Percentiles rank a stretch among this genome's conserved stretches.
Evolutionary conservation across 345 rosid genomes (phyloP).

Genomic region (Kernera saxatilis): DNA sequence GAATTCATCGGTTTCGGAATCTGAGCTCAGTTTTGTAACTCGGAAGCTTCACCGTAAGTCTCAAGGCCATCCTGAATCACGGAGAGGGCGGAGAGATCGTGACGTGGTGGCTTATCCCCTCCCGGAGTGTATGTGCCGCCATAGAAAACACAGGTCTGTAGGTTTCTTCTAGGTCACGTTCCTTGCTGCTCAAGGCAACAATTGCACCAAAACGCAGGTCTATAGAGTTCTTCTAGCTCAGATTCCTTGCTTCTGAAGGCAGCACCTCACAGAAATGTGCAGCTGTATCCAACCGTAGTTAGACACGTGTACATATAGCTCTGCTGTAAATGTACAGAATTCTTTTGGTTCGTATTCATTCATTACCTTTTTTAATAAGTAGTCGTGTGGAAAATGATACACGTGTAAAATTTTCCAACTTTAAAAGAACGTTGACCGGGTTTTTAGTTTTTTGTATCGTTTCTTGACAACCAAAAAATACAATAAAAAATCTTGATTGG

Average conservation of each 20-base stretch:
- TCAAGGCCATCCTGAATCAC: slow-evolving; percentile 53
- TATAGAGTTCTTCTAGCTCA: background rate
- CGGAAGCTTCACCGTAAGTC: slow-evolving; percentile 54
- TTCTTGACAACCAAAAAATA: background rate
- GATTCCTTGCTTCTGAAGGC: background rate
- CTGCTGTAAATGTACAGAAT: background rate
- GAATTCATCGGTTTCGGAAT: slow-evolving; percentile 41
- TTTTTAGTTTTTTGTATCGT: background rate
- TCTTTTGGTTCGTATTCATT: background rate
- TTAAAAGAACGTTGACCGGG: background rate
- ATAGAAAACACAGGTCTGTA: slow-evolving; percentile 20
- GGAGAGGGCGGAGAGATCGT: slow-evolving; percentile 45
- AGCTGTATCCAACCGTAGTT: background rate
- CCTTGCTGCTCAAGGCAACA: background rate
- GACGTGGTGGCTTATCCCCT: slow-evolving; percentile 68
- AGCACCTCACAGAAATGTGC: background rate
- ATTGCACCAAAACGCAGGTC: background rate
- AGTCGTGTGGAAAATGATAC: background rate
- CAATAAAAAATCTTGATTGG: background rate
- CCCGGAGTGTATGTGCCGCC: slow-evolving; percentile 71
- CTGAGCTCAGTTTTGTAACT: slow-evolving; percentile 42
- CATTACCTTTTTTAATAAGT: background rate
- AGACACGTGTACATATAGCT: slow-evolving; percentile 7
- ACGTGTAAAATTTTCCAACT: background rate
- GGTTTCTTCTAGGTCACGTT: slow-evolving; percentile 21